These are phyloP conservation scores for Erysimum cheiri DNA, from an alignment of 441 rosid species.

Conservation along the genomic window DNA sequence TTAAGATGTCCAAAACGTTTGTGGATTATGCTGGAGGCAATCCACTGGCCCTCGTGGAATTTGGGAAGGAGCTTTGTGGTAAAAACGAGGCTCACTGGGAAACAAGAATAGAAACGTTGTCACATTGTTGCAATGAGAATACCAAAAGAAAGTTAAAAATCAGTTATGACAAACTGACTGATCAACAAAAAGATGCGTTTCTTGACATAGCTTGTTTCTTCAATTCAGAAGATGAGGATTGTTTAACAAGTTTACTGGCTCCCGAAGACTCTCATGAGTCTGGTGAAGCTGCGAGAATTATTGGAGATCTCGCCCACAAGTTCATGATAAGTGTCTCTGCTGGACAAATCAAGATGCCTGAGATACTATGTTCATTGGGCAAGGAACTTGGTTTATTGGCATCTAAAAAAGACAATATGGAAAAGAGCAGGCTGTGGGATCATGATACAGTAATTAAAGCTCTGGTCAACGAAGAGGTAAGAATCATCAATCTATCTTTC, in stretches of 20 bases:
- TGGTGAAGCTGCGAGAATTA: neutral
- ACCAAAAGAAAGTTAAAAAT: neutral
- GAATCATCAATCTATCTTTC: neutral
- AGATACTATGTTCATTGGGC: neutral
- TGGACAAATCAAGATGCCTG: conserved; percentile 25
- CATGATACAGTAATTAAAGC: neutral
- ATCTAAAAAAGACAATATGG: neutral
- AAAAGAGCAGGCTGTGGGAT: conserved; percentile 3
- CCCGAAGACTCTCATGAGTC: neutral
- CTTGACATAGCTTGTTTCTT: conserved; percentile 46
- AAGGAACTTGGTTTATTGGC: conserved; percentile 13
- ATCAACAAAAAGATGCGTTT: conserved; percentile 14
- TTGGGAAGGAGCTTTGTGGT: conserved; percentile 20
- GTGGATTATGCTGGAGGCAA: conserved; percentile 33
- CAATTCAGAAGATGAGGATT: conserved; percentile 9
- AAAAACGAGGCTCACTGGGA: neutral
- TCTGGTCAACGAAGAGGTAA: neutral
- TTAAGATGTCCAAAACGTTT: neutral
- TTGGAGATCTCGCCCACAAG: conserved; percentile 20
- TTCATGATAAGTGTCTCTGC: conserved; percentile 14
- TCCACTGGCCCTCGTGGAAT: conserved; percentile 24
- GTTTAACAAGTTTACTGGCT: conserved; percentile 22
- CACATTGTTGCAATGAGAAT: conserved; percentile 9
- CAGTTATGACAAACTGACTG: conserved; percentile 32
- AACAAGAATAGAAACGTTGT: neutral